Base-by-base conservation (phyloP, 2,329 filamentous ascomycete genomes). In the Paracoccidioides brasiliensis region DNA sequence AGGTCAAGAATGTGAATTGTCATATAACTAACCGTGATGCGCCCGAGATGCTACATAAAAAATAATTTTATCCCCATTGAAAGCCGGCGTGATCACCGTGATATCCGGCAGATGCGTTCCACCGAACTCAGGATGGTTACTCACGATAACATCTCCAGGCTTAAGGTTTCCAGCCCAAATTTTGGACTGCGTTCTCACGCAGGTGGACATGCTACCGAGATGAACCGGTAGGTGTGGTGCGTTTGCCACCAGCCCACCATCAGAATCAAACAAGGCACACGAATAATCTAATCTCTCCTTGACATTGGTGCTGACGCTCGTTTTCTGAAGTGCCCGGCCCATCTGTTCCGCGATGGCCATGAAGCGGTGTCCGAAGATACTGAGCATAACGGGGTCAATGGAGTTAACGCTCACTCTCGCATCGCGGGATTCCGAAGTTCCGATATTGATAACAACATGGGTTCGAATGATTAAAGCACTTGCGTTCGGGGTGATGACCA, bases 261-360 rank as follows among this genome's bases (percentile, higher is more conserved):
- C 78, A 0, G 80, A 76, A 65, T 88, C 85, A 59, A 89, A 89
- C 2, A 89, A 78, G 35, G 86, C 86, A 62, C 86, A 90, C 1
- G 83, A 87, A 66, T 88, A 90, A 66, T 90, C 86, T 0, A 90
- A 76, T 6, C 85, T 79, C 65, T 88, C 85, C 66, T 88, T 88
- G 63, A 90, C 85, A 63, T 90, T 90, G 0, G 84, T 88, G 63
- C 81, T 86, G 55, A 90, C 84, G 66, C 83, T 86, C 0, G 86
- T 90, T 73, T 90, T 90, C 64, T 90, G 86, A 14, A 90, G 71
- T 10, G 85, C 83, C 55, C 85, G 75, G 0, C 87, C 86, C 87
- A 91, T 90, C 65, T 90, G 86, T 69, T 91, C 87, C 1, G 87
- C 87, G 62, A 90, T 89, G 5, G 84, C 83, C 86, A 90, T 91